Conservation (phyloP, 2,329 filamentous ascomycete species). For the Aspergillus fumigatus region DNA sequence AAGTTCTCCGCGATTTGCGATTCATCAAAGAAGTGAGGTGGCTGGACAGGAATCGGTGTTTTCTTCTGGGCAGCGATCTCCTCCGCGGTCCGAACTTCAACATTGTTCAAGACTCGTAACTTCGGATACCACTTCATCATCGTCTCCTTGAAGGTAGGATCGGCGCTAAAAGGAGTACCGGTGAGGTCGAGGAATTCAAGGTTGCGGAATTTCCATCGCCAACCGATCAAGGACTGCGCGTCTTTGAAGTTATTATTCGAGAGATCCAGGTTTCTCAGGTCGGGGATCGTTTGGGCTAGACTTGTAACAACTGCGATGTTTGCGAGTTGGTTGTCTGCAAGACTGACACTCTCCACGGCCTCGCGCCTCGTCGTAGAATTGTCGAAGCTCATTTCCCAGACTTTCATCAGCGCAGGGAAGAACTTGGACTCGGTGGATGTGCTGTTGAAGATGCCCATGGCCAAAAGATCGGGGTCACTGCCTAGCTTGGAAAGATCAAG, state of each 20-base stretch:
- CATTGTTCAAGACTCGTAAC: slow-evolving; percentile 70
- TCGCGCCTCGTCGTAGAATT: slow-evolving; percentile 67
- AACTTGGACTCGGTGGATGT: slow-evolving; percentile 74
- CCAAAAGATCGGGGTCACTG: slow-evolving; percentile 65
- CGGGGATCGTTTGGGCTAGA: slow-evolving; percentile 74
- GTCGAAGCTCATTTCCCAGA: slow-evolving; percentile 75
- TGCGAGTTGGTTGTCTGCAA: slow-evolving; percentile 74
- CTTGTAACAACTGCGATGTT: slow-evolving; percentile 68
- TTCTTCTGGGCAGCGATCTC: slow-evolving; percentile 58
- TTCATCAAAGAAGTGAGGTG: slow-evolving; percentile 69
- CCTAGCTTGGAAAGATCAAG: slow-evolving; percentile 77
- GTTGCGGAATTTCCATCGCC: slow-evolving; percentile 72
- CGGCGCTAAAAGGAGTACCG: slow-evolving; percentile 67
- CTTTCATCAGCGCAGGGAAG: slow-evolving; percentile 84
- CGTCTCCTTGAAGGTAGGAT: slow-evolving; percentile 61
- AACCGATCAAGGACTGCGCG: slow-evolving; percentile 64
- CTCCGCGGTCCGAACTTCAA: slow-evolving; percentile 67
- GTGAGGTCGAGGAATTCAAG: slow-evolving; percentile 77
- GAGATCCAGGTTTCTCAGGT: slow-evolving; percentile 82
- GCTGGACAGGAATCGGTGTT: slow-evolving; percentile 58
- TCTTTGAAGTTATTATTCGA: slow-evolving; percentile 74
- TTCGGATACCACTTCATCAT: slow-evolving; percentile 79
- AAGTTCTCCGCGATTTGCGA: slow-evolving; percentile 71
- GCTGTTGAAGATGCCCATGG: slow-evolving; percentile 70
- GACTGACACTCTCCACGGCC: slow-evolving; percentile 73